Evolutionary conservation across 331 rosid species (phyloP).

Genomic region (Acacia pycnantha): DNA sequence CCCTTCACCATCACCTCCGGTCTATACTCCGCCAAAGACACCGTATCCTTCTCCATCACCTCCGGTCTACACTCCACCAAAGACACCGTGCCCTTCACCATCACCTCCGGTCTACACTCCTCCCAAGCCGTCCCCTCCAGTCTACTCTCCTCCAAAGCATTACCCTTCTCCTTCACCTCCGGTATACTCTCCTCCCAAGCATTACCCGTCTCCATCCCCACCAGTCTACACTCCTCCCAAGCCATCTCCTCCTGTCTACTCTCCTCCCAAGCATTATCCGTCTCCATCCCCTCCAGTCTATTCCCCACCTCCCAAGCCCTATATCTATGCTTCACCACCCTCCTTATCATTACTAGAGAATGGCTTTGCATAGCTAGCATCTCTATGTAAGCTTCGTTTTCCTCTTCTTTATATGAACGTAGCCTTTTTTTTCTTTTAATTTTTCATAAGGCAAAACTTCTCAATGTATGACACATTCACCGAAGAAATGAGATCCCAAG

Average conservation of each 20-base stretch:
- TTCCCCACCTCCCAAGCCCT: slow-evolving; percentile 20
- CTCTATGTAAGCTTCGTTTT: slow-evolving; percentile 38
- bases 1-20: background rate
- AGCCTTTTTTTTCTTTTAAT: background rate
- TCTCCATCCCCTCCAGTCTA: slow-evolving; percentile 17
- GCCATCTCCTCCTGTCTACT: no score
- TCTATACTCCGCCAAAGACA: background rate
- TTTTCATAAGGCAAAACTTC: background rate
- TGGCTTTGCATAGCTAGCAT: slow-evolving; percentile 11
- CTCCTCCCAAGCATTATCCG: no score
- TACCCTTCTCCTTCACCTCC: background rate
- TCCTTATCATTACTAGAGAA: slow-evolving; percentile 60
- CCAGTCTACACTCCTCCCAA: no score
- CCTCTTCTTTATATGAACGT: background rate
- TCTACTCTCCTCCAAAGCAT: background rate
- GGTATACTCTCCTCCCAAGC: slow-evolving; percentile 6
- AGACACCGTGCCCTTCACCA: no score
- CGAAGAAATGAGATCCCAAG: background rate
- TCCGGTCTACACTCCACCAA: slow-evolving; percentile 5
- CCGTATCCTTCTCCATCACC: no score
- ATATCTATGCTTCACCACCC: slow-evolving; percentile 66
- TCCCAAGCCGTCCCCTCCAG: background rate
- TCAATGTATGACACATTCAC: background rate
- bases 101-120: background rate
- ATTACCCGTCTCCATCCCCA: background rate